Evolutionary conservation across 2,329 filamentous ascomycete species (phyloP).

Genomic region (Ascosphaera pollenicola): DNA sequence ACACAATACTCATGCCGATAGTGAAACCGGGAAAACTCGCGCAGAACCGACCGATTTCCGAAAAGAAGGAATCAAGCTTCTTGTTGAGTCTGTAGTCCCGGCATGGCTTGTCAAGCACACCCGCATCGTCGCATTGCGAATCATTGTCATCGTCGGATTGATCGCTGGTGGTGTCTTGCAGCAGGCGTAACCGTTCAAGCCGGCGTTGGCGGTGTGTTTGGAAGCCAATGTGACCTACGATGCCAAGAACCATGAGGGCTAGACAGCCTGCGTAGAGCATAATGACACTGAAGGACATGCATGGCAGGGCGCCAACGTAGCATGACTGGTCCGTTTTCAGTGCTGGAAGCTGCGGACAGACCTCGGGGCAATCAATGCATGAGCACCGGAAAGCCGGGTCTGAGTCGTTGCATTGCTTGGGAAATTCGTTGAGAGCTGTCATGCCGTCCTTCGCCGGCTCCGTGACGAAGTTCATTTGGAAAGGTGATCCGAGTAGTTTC

Average conservation of each 20-base stretch:
- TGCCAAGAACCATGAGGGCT: conserved; percentile 38
- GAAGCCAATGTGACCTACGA: conserved; percentile 57
- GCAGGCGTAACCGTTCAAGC: conserved; percentile 60
- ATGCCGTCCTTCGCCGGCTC: conserved; percentile 40
- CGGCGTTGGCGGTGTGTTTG: conserved; percentile 50
- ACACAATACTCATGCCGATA: conserved; percentile 49
- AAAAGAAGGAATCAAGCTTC: conserved; percentile 60
- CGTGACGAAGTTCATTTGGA: conserved; percentile 84
- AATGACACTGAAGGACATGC: conserved; percentile 80
- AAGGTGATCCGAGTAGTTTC: conserved; percentile 74
- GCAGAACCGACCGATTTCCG: conserved; percentile 54
- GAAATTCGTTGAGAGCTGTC: conserved; percentile 44
- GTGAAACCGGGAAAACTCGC: conserved; percentile 70
- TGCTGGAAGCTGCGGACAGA: conserved; percentile 62
- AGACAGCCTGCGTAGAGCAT: conserved; percentile 62
- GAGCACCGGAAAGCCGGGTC: conserved; percentile 74
- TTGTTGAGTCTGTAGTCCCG: conserved; percentile 68
- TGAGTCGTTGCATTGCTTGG: conserved; percentile 76
- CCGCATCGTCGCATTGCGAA: conserved; percentile 66
- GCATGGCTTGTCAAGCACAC: conserved; percentile 57
- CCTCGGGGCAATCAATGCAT: conserved; percentile 74
- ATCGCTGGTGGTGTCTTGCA: conserved; percentile 64
- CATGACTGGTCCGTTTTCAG: conserved; percentile 51
- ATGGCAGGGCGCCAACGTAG: conserved; percentile 70
- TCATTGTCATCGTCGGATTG: conserved; percentile 39